A percentile compares a stretch with the other conserved stretches of the same genome.
phyloP scores from a whole-genome alignment of 108 stramenopile species.

The Cafeteria roenbergensis region DNA sequence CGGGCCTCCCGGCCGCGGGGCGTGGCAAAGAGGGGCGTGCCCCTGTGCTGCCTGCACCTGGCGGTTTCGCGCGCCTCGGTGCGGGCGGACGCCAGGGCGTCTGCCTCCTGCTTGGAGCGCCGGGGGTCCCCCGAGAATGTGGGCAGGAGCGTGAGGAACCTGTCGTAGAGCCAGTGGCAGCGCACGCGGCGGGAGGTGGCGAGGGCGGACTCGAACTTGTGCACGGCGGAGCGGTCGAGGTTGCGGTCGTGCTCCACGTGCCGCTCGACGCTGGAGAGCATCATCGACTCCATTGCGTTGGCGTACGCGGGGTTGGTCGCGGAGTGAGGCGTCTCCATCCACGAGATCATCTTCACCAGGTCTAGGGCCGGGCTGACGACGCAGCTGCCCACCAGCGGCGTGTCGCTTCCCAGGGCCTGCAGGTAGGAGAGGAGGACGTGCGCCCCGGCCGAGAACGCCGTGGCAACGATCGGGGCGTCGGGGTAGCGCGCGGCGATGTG shows the following conservation, averaged over 20 bases:
- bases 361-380: conserved; percentile 14
- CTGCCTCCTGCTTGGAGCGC: not conserved
- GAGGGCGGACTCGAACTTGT: not conserved
- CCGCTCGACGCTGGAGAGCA: conserved; percentile 5
- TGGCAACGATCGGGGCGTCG: conserved; percentile 10
- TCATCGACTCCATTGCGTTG: conserved; percentile 11
- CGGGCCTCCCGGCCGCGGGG: too few relatives aligned
- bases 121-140: not conserved
- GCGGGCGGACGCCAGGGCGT: not conserved
- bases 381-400: conserved; percentile 15
- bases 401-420: not conserved
- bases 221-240: not conserved
- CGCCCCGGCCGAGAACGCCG: conserved; percentile 19
- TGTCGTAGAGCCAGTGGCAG: not conserved
- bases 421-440: conserved; percentile 17
- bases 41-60: too few relatives aligned
- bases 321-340: not conserved
- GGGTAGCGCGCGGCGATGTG: conserved; percentile 10
- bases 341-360: conserved; percentile 16
- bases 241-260: conserved; percentile 10
- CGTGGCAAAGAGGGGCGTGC: too few relatives aligned
- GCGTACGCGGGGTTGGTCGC: conserved; percentile 7
- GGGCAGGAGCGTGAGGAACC: not conserved
- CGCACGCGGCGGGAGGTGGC: not conserved
- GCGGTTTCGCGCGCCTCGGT: too few relatives aligned